These are phyloP conservation scores for Amphirosellinia nigrospora DNA, from an alignment of 495 filamentous ascomycete species.

Conservation along the genomic window DNA sequence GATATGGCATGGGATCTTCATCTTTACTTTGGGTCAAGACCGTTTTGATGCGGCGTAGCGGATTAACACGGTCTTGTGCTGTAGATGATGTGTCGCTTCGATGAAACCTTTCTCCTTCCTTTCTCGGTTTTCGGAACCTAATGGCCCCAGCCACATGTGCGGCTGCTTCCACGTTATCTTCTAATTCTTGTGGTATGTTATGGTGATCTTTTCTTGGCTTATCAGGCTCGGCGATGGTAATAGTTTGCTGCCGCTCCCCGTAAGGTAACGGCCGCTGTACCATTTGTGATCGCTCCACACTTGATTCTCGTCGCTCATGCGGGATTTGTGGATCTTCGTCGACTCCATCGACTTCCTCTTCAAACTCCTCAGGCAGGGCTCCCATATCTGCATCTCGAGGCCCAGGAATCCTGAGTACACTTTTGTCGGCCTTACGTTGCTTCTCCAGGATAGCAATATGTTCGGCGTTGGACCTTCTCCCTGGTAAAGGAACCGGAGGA, in stretches of 20 bases:
- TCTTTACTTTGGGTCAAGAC: constrained; percentile 54
- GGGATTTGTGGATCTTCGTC: constrained; percentile 32
- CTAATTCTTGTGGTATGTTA: constrained; percentile 40
- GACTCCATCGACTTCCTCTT: constrained; percentile 41
- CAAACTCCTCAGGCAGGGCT: constrained; percentile 63
- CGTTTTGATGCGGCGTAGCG: constrained; percentile 32
- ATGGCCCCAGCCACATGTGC: constrained; percentile 41
- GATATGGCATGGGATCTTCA: constrained; percentile 72
- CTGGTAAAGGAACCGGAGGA: constrained; percentile 51
- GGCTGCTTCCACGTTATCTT: constrained; percentile 44
- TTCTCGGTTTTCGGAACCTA: constrained; percentile 44
- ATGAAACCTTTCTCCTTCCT: constrained; percentile 36
- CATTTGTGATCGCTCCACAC: constrained; percentile 31
- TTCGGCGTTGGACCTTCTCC: constrained; percentile 67
- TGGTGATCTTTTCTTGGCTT: constrained; percentile 36
- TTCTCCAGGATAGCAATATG: constrained; percentile 87
- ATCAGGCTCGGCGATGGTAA: constrained; percentile 69
- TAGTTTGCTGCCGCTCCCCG: constrained; percentile 58
- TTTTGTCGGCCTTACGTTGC: constrained; percentile 76
- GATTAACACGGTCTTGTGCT: constrained; percentile 21
- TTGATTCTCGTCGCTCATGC: constrained; percentile 31
- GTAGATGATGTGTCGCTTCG: constrained; percentile 33
- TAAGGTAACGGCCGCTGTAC: constrained; percentile 32
- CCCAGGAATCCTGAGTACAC: constrained; percentile 81
- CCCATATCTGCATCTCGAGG: constrained; percentile 86